Evolutionary conservation across 2,329 filamentous ascomycete genomes (phyloP).

Genomic region (Sarocladium oryzae): DNA sequence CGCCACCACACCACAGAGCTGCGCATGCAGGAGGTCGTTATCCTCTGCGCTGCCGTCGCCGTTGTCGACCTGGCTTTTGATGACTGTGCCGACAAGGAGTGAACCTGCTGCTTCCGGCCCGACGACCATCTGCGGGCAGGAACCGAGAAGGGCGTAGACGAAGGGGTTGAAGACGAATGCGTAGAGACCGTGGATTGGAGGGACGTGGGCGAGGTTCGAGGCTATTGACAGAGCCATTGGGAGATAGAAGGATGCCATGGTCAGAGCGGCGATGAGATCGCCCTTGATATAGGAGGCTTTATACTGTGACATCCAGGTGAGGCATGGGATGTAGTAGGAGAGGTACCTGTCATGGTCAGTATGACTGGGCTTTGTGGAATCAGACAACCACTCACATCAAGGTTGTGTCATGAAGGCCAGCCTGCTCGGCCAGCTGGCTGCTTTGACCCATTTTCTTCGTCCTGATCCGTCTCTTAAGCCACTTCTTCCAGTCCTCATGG

Average conservation of each 20-base stretch:
- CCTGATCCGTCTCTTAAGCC: slow-evolving; percentile 45
- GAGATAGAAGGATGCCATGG: slow-evolving; percentile 98
- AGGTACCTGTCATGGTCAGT: slow-evolving; percentile 57
- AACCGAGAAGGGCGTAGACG: slow-evolving; percentile 85
- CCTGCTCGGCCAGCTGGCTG: slow-evolving; percentile 60
- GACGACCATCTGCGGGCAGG: slow-evolving; percentile 87
- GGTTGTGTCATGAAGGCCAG: slow-evolving; percentile 67
- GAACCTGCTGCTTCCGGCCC: slow-evolving; percentile 93
- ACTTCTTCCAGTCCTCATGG: slow-evolving; percentile 39
- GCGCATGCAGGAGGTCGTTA: slow-evolving; percentile 62
- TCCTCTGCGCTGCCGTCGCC: slow-evolving; percentile 60
- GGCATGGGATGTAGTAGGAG: slow-evolving; percentile 84
- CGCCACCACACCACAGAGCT: slow-evolving; percentile 81
- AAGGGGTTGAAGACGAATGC: slow-evolving; percentile 89
- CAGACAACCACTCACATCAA: slow-evolving; percentile 55
- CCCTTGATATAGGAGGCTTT: slow-evolving; percentile 74
- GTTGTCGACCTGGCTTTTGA: slow-evolving; percentile 67
- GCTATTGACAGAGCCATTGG: slow-evolving; percentile 94
- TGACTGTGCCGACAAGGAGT: slow-evolving; percentile 79
- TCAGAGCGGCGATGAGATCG: slow-evolving; percentile 81
- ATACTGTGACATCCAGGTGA: slow-evolving; percentile 89
- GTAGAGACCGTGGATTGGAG: slow-evolving; percentile 90
- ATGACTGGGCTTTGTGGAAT: not conserved
- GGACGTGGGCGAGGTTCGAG: slow-evolving; percentile 85
- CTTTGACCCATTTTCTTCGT: slow-evolving; percentile 68